Conservation (phyloP, 1,284 basidiomycete species). For the Cryptococcus depauperatus region DNA sequence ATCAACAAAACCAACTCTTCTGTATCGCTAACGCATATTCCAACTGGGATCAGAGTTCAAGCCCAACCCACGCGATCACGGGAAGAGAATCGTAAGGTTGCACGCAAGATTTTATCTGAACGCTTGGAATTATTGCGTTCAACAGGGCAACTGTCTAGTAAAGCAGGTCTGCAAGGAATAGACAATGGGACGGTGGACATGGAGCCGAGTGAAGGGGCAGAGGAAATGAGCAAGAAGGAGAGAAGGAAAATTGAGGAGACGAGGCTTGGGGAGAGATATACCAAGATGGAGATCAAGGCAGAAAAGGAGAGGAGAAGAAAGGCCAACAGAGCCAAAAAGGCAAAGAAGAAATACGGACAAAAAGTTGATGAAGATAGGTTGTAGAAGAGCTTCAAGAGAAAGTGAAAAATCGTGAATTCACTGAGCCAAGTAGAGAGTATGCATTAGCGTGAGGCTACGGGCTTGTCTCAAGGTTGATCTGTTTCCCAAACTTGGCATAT, state of each 20-base stretch:
- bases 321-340: constrained; percentile 40
- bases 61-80: constrained; percentile 46
- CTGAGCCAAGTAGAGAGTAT: constrained; percentile 1
- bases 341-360: constrained; percentile 32
- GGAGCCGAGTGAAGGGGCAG: background rate
- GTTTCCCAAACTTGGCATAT: constrained; percentile 86
- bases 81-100: constrained; percentile 44
- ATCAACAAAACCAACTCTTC: constrained; percentile 48
- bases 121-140: constrained; percentile 33
- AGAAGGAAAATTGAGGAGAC: constrained; percentile 21
- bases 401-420: background rate
- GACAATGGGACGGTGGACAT: constrained; percentile 1
- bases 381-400: background rate
- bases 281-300: constrained; percentile 37
- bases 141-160: constrained; percentile 22
- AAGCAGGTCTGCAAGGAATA: background rate
- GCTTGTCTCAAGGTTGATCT: constrained; percentile 74
- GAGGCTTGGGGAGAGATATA: constrained; percentile 15
- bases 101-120: constrained; percentile 41
- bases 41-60: constrained; percentile 45
- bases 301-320: constrained; percentile 43
- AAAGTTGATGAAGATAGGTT: background rate
- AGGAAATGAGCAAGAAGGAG: constrained; percentile 8
- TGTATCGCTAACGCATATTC: constrained; percentile 44
- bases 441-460: constrained; percentile 18